Conservation (phyloP, 345 rosid species). For the Bruguiera gymnorhiza region DNA sequence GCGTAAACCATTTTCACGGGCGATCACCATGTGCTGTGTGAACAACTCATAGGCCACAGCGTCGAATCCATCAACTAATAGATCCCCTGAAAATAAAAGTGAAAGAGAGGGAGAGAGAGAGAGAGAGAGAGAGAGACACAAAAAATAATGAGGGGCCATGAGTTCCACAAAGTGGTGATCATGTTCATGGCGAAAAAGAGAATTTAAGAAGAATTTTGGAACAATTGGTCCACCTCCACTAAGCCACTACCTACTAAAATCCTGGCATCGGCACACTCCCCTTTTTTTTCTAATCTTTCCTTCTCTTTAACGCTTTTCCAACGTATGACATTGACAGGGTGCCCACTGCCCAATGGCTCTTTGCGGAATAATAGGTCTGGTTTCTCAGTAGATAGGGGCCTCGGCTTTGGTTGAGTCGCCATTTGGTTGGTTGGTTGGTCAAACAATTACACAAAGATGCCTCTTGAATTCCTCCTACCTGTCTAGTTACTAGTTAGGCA, state of each 20-base stretch:
- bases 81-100: too few relatives aligned
- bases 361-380: conserved; percentile 16
- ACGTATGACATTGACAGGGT: not conserved
- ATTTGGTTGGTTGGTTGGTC: conserved; percentile 18
- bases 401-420: not conserved
- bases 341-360: conserved; percentile 20
- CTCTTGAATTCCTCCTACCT: not conserved
- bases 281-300: not conserved
- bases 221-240: conserved; percentile 27
- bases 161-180: conserved; percentile 6
- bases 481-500: conserved; percentile 9
- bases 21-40: too few relatives aligned
- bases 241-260: not conserved
- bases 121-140: too few relatives aligned
- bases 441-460: not conserved
- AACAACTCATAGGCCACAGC: too few relatives aligned
- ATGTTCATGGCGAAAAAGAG: conserved; percentile 1
- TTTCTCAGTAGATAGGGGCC: not conserved
- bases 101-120: too few relatives aligned
- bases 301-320: conserved; percentile 5
- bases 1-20: too few relatives aligned
- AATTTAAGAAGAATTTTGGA: conserved; percentile 11
- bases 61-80: too few relatives aligned
- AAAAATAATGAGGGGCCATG: not conserved
- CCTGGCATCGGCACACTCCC: not conserved